These are phyloP conservation scores for Aspergillus tamarii DNA, from an alignment of 2,329 filamentous ascomycete species.

Conservation along the genomic window DNA sequence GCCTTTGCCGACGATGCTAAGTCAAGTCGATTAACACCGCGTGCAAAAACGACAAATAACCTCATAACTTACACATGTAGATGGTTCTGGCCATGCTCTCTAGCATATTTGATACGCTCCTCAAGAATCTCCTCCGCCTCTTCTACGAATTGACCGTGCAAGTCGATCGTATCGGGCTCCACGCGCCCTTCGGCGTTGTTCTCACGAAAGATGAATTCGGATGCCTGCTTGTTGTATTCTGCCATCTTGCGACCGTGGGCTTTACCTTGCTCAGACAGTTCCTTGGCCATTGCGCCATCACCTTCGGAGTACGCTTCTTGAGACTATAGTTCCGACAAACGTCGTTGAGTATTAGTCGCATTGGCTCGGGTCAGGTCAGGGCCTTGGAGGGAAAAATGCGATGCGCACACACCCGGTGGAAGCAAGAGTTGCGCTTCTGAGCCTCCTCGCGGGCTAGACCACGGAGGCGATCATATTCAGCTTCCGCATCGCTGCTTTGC, in stretches of 20 bases:
- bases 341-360: not conserved
- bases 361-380: not conserved
- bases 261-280: constrained; percentile 84
- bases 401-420: constrained; percentile 61
- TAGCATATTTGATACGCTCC: constrained; percentile 78
- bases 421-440: constrained; percentile 75
- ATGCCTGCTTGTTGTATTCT: constrained; percentile 85
- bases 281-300: constrained; percentile 81
- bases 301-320: constrained; percentile 80
- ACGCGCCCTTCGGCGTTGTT: constrained; percentile 83
- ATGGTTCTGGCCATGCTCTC: constrained; percentile 73
- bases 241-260: constrained; percentile 81
- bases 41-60: not conserved
- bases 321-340: constrained; percentile 51
- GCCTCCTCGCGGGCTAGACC: constrained; percentile 81
- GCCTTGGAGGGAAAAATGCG: not conserved
- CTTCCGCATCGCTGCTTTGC: constrained; percentile 69
- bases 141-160: constrained; percentile 93
- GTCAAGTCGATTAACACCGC: not conserved
- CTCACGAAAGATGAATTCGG: constrained; percentile 91
- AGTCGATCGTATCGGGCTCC: constrained; percentile 80
- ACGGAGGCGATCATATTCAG: constrained; percentile 89
- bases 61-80: constrained; percentile 69
- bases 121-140: constrained; percentile 92
- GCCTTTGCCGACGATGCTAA: constrained; percentile 86